Base-by-base conservation (phyloP, 2,329 filamentous ascomycete species). In the Emydomyces testavorans region DNA sequence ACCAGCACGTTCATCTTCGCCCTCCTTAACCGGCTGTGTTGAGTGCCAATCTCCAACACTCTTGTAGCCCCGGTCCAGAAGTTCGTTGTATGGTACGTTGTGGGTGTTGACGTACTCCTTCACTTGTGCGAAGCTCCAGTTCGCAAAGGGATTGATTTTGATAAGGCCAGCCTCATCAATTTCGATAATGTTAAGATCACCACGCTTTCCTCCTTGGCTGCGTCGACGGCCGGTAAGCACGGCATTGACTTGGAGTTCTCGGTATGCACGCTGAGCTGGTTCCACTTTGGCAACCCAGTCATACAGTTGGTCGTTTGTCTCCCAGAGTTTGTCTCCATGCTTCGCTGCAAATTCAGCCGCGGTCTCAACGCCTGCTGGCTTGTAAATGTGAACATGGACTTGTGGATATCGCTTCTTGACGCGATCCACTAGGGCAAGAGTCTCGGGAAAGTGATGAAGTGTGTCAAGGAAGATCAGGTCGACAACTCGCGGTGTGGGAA, bases 271-370 rank as follows among this genome's bases (percentile, higher is more conserved):
- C 69, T 94, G 82, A 48, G 89, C 86, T 13, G 92, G 92, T 73
- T 98, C 92, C 41, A 98, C 92, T 74, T 98, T 98, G 70, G 89
- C 92, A 53, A 92, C 75, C 76, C 86, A 96, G 75, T 98, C 92
- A 69, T 98, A 98, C 60, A 90, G 77, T 61, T 95, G 85, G 42
- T 88, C 77, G 55, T 92, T 83, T 26, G 73, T 78, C 64, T 94
- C 84, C 81, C 89, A 98, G 40, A 96, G 72, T 56, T 79, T 78
- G 62, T 82, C 74, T 60, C 92, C 92, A 62, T 95, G 87, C 60
- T 79, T 82, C 52, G 76, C 72, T 64, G 87, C 83, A 61, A 98
- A 95, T 54, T 94, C 82, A 44, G 77, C 77, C 15, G 77, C 75
- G 0, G 76, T 88, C 48, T 83, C 76, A 59, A 78, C 77, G 44